Percentiles rank a stretch among this genome's conserved stretches.
phyloP scores from a whole-genome alignment of 2,329 filamentous ascomycete genomes.

The Colletotrichum tabaci region DNA sequence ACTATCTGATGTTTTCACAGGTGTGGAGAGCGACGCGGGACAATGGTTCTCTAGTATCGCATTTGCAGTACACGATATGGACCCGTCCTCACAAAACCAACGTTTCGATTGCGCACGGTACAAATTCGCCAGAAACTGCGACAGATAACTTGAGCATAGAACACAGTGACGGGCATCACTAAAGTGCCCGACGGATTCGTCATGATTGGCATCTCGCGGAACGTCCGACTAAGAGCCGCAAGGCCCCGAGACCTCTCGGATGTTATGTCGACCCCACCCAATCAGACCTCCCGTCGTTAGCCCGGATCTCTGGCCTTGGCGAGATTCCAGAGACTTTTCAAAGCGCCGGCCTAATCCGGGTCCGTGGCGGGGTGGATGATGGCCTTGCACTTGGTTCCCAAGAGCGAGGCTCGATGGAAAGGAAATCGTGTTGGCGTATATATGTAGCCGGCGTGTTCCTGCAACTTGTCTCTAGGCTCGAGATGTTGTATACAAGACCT shows the following conservation, averaged over 20 bases:
- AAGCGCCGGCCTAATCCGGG: constrained; percentile 5
- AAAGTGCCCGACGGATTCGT: background rate
- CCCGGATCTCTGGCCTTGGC: constrained; percentile 1
- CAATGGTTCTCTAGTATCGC: background rate
- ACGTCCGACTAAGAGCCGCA: background rate
- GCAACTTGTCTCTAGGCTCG: background rate
- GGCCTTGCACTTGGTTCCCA: background rate
- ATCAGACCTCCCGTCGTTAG: constrained; percentile 45
- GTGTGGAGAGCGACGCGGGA: too few species aligned
- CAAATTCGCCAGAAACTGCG: background rate
- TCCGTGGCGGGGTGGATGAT: constrained; percentile 5
- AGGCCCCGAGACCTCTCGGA: constrained; percentile 49
- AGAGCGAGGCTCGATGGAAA: background rate
- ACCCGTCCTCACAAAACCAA: background rate
- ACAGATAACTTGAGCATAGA: background rate
- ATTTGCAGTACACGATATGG: background rate
- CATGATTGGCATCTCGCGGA: background rate
- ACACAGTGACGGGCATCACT: too few species aligned
- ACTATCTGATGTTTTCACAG: too few species aligned
- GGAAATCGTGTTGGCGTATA: background rate
- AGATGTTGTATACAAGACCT: background rate
- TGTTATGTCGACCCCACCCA: constrained; percentile 44
- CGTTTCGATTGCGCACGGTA: background rate
- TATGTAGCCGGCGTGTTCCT: background rate
- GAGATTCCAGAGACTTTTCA: background rate